phyloP scores from a whole-genome alignment of 441 rosid genomes.

The Capsella rubella region DNA sequence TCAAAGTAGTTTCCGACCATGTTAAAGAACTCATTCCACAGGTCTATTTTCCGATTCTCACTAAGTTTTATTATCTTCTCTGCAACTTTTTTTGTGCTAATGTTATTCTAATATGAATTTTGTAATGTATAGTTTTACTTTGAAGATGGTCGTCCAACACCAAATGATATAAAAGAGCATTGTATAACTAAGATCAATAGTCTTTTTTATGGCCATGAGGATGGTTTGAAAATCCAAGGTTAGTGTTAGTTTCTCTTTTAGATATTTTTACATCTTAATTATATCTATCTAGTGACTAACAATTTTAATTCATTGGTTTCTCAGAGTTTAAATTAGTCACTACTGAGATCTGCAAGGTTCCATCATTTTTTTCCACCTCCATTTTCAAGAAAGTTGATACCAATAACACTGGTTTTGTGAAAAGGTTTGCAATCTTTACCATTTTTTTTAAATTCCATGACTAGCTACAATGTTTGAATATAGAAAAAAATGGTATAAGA shows the following conservation, averaged over 20 bases:
- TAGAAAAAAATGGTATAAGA: background rate
- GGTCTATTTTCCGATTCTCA: conserved; percentile 50
- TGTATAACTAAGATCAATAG: conserved; percentile 66
- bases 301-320: conserved; percentile 28
- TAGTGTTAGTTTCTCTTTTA: conserved; percentile 31
- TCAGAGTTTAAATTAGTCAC: conserved; percentile 89
- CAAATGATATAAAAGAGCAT: conserved; percentile 84
- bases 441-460: background rate
- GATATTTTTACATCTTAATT: conserved; percentile 10
- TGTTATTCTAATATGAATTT: background rate
- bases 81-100: background rate
- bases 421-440: conserved; percentile 60
- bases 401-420: conserved; percentile 64
- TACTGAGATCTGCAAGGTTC: conserved; percentile 95
- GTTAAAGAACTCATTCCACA: conserved; percentile 90
- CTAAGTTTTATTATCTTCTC: background rate
- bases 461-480: conserved; percentile 14
- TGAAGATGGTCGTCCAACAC: conserved; percentile 86
- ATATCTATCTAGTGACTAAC: conserved; percentile 25
- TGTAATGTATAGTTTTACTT: conserved; percentile 72
- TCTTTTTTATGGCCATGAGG: conserved; percentile 67
- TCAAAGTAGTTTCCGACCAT: conserved; percentile 88
- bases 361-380: conserved; percentile 81
- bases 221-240: conserved; percentile 89
- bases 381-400: conserved; percentile 85